These are phyloP conservation scores for Entelexis paramagnoliae DNA, from an alignment of 1,139 yeast genomes.

Conservation along the genomic window DNA sequence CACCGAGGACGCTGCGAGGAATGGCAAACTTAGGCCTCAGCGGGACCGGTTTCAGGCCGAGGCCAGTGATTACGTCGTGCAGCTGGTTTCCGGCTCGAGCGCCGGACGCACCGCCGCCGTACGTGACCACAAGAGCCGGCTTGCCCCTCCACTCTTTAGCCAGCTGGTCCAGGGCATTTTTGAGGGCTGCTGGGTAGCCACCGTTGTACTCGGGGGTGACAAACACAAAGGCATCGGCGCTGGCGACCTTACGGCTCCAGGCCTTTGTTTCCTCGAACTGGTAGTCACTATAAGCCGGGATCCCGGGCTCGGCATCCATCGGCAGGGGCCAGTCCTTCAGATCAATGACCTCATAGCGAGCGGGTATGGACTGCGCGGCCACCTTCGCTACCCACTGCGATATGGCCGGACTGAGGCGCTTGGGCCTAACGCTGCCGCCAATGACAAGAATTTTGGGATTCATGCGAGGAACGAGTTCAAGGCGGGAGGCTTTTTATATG, in stretches of 20 bases:
- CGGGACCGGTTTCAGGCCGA: neutral
- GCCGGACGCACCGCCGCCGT: slow-evolving; percentile 30
- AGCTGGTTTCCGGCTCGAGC: slow-evolving; percentile 32
- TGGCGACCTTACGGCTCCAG: slow-evolving; percentile 24
- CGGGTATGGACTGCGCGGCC: neutral
- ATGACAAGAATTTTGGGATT: slow-evolving; percentile 6
- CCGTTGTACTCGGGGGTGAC: slow-evolving; percentile 33
- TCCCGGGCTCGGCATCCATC: slow-evolving; percentile 23
- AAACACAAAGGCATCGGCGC: slow-evolving; percentile 27
- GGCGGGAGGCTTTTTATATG: too few species aligned
- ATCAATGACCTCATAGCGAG: slow-evolving; percentile 21
- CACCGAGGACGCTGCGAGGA: neutral
- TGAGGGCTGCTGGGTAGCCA: slow-evolving; percentile 31
- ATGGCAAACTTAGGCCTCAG: neutral
- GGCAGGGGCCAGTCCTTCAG: slow-evolving; percentile 25
- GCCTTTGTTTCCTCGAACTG: slow-evolving; percentile 21
- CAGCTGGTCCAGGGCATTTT: slow-evolving; percentile 32
- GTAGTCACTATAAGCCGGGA: slow-evolving; percentile 23
- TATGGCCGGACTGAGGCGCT: slow-evolving; percentile 12
- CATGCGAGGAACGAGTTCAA: neutral
- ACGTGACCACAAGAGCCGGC: slow-evolving; percentile 29
- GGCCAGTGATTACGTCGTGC: neutral
- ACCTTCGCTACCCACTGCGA: slow-evolving; percentile 9
- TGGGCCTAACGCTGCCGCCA: slow-evolving; percentile 13
- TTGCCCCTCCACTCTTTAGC: slow-evolving; percentile 30